Evolutionary conservation across 1,284 basidiomycete genomes (phyloP).

Genomic region (Wallemia hederae): DNA sequence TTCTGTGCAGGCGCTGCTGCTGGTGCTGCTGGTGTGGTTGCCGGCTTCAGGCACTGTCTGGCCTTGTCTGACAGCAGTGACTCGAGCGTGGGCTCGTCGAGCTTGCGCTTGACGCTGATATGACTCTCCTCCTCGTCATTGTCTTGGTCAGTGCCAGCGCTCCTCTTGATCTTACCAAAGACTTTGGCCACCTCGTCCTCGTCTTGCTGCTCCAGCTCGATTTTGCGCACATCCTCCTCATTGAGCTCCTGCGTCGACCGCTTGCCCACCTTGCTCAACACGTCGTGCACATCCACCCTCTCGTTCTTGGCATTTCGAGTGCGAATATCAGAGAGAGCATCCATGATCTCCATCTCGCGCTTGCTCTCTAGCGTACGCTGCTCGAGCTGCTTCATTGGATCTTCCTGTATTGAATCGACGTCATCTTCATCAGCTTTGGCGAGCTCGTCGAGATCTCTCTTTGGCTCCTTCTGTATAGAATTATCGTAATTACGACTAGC

Average conservation of each 20-base stretch:
- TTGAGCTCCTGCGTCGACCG: conserved; percentile 23
- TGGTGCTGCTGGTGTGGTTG: conserved; percentile 12
- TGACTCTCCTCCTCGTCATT: conserved; percentile 13
- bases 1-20: conserved; percentile 24
- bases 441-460: conserved; percentile 34
- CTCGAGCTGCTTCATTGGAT: conserved; percentile 91
- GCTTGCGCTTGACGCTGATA: conserved; percentile 47
- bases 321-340: conserved; percentile 79
- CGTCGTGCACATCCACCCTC: conserved; percentile 30
- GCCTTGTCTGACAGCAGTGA: conserved; percentile 43
- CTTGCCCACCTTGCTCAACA: conserved; percentile 8
- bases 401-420: conserved; percentile 48
- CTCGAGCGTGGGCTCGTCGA: conserved; percentile 34
- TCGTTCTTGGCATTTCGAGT: conserved; percentile 78
- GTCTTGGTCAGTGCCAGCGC: conserved; percentile 11
- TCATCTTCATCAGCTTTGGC: conserved; percentile 43
- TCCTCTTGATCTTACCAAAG: conserved; percentile 40
- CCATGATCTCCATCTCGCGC: conserved; percentile 93
- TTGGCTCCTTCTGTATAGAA: conserved; percentile 28
- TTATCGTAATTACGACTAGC: conserved; percentile 53
- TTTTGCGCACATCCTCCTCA: conserved; percentile 28
- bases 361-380: conserved; percentile 69
- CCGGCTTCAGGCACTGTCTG: conserved; percentile 26
- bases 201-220: conserved; percentile 61
- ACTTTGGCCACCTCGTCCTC: conserved; percentile 59